These are phyloP conservation scores for Camillea tinctor DNA, from an alignment of 2,329 filamentous ascomycete genomes.

Conservation along the genomic window DNA sequence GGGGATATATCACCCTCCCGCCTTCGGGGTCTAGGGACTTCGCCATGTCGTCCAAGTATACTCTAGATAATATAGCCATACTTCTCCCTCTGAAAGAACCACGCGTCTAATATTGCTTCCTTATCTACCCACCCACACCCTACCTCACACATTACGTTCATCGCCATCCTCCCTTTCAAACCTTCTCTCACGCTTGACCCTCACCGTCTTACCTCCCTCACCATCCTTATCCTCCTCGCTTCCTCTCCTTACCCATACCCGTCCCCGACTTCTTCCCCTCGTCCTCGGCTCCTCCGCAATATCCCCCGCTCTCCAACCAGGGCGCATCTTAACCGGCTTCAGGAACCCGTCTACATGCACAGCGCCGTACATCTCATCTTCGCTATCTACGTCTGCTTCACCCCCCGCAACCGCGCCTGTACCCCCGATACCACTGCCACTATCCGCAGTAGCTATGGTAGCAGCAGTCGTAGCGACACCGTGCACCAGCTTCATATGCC, in stretches of 20 bases:
- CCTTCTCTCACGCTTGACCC: background rate
- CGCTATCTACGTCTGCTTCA: slow-evolving; percentile 38
- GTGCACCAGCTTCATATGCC: slow-evolving; percentile 48
- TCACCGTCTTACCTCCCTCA: background rate
- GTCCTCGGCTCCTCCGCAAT: slow-evolving; percentile 16
- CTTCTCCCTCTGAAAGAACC: too few species aligned
- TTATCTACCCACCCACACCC: too few species aligned
- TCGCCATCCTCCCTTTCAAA: background rate
- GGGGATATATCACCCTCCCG: too few species aligned
- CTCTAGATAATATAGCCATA: too few species aligned
- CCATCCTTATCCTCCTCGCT: background rate
- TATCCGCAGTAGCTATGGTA: slow-evolving; percentile 16
- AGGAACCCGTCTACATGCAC: slow-evolving; percentile 70
- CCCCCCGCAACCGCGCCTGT: slow-evolving; percentile 30
- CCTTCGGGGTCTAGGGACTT: too few species aligned
- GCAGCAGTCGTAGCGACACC: slow-evolving; percentile 7
- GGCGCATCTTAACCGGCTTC: slow-evolving; percentile 48
- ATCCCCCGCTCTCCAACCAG: slow-evolving; percentile 47
- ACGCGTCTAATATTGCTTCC: too few species aligned
- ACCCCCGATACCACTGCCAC: slow-evolving; percentile 20
- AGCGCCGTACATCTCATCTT: slow-evolving; percentile 57
- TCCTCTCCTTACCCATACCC: background rate
- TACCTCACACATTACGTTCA: too few species aligned
- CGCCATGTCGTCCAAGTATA: too few species aligned
- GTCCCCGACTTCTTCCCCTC: slow-evolving; percentile 3